Evolutionary conservation across 768 basidiomycete genomes (phyloP).

Genomic region (Tulasnella sp.): DNA sequence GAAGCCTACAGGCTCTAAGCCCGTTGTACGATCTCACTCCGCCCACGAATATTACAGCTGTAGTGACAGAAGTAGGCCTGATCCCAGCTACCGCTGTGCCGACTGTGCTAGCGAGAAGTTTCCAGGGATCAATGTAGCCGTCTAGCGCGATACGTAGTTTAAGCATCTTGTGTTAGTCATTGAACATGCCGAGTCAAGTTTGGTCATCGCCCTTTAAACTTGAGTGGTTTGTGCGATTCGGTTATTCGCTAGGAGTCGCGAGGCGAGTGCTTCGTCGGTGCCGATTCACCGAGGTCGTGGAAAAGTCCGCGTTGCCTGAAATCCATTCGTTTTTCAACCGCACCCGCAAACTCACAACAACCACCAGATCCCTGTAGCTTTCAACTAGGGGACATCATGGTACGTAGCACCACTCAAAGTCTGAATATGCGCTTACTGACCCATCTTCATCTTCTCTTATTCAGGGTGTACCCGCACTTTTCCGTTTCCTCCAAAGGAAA

Average conservation of each 20-base stretch:
- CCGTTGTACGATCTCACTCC: conserved; percentile 94
- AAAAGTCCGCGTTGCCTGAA: conserved; percentile 6
- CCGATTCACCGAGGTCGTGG: neutral
- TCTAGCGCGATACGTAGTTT: neutral
- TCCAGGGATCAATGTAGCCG: conserved; percentile 12
- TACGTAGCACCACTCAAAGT: neutral
- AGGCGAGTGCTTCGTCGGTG: neutral
- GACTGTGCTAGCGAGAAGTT: conserved; percentile 53
- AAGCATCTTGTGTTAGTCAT: neutral
- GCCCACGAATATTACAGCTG: conserved; percentile 83
- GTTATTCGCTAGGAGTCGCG: neutral
- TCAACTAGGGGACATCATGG: neutral
- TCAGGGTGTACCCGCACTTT: conserved; percentile 94
- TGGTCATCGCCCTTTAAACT: neutral
- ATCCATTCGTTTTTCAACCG: conserved; percentile 3
- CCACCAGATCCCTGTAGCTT: neutral
- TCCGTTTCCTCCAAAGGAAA: conserved; percentile 97
- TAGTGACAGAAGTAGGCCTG: conserved; percentile 93
- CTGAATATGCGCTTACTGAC: neutral
- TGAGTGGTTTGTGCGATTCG: neutral
- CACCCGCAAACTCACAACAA: neutral
- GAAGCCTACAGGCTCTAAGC: conserved; percentile 69
- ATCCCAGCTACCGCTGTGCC: conserved; percentile 84
- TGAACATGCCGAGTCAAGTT: neutral
- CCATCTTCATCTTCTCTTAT: neutral